A percentile compares a stretch with the other conserved stretches of the same genome.
Evolutionary conservation across 768 basidiomycete genomes (phyloP).

Genomic region (Panaeolus cyanescens): DNA sequence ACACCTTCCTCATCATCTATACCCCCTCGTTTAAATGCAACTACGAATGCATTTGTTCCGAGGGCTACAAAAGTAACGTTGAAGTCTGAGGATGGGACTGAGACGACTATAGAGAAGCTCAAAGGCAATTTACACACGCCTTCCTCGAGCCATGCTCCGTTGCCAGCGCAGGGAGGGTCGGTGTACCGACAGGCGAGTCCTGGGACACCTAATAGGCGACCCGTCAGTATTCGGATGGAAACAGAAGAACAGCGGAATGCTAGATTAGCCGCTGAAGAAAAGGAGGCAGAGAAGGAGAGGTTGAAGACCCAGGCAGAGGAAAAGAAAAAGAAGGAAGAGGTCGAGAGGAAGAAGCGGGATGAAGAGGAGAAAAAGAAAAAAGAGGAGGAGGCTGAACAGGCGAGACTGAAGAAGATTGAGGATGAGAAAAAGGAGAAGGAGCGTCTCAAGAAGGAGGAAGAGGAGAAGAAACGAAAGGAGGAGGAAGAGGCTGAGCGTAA

Average conservation of each 20-base stretch:
- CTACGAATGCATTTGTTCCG: slow-evolving; percentile 71
- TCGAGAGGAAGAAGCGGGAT: slow-evolving; percentile 34
- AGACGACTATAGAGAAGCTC: slow-evolving; percentile 60
- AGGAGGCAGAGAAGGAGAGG: slow-evolving; percentile 38
- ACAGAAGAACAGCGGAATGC: slow-evolving; percentile 48
- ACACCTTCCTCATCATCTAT: slow-evolving; percentile 59
- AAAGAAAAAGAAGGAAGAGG: slow-evolving; percentile 41
- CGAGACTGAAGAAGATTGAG: slow-evolving; percentile 46
- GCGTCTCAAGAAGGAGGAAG: slow-evolving; percentile 32
- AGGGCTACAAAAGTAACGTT: slow-evolving; percentile 50
- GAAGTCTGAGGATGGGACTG: slow-evolving; percentile 65
- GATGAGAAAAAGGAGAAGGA: slow-evolving; percentile 33
- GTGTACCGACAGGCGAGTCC: slow-evolving; percentile 40
- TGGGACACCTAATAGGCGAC: slow-evolving; percentile 36
- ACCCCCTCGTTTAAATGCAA: slow-evolving; percentile 57
- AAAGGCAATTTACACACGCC: slow-evolving; percentile 39
- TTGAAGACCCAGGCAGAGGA: slow-evolving; percentile 45
- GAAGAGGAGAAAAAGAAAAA: slow-evolving; percentile 26
- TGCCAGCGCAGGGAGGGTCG: slow-evolving; percentile 31
- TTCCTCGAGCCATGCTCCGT: slow-evolving; percentile 38
- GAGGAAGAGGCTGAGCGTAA: slow-evolving; percentile 31
- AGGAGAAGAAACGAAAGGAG: slow-evolving; percentile 36
- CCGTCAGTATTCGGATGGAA: slow-evolving; percentile 62
- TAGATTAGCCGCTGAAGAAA: slow-evolving; percentile 48
- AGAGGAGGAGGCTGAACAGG: slow-evolving; percentile 50